These are phyloP conservation scores for Parietichytrium sp. DNA, from an alignment of 108 stramenopile species.

Conservation along the genomic window DNA sequence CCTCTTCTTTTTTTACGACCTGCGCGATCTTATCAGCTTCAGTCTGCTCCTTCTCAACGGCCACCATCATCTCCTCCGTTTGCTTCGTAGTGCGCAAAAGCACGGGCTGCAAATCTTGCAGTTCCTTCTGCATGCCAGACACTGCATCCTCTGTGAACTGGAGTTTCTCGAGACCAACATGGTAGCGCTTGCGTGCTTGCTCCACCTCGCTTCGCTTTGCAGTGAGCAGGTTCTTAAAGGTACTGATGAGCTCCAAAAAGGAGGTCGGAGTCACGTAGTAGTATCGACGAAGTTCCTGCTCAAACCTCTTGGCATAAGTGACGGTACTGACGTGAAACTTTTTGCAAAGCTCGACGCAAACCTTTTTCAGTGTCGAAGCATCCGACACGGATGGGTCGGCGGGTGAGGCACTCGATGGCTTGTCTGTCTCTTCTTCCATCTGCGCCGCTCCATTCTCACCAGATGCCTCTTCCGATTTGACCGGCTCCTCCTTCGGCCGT, in stretches of 20 bases:
- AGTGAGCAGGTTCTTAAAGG: conserved; percentile 58
- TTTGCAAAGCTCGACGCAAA: conserved; percentile 49
- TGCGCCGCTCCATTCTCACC: too few relatives aligned
- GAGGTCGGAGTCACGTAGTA: conserved; percentile 71
- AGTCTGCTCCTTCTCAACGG: conserved; percentile 50
- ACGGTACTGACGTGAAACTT: conserved; percentile 56
- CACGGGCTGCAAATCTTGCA: conserved; percentile 61
- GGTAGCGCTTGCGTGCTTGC: conserved; percentile 49
- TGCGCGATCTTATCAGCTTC: conserved; percentile 45
- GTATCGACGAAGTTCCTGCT: conserved; percentile 44
- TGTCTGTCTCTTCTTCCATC: conserved; percentile 49
- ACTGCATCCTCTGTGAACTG: conserved; percentile 58
- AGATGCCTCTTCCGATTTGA: too few relatives aligned
- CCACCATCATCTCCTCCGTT: conserved; percentile 56
- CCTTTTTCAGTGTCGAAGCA: conserved; percentile 55
- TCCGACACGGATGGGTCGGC: conserved; percentile 48
- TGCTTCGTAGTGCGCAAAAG: conserved; percentile 49
- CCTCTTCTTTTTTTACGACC: conserved; percentile 55
- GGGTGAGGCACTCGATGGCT: conserved; percentile 47
- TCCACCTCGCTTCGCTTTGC: conserved; percentile 52
- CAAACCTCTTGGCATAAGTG: conserved; percentile 50
- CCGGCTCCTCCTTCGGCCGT: too few relatives aligned
- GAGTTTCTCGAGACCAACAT: conserved; percentile 62
- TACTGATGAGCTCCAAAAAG: conserved; percentile 64
- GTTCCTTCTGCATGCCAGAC: conserved; percentile 48